Evolutionary conservation across 257 asterid species (phyloP).

Genomic region (Solanum bulbocastanum): DNA sequence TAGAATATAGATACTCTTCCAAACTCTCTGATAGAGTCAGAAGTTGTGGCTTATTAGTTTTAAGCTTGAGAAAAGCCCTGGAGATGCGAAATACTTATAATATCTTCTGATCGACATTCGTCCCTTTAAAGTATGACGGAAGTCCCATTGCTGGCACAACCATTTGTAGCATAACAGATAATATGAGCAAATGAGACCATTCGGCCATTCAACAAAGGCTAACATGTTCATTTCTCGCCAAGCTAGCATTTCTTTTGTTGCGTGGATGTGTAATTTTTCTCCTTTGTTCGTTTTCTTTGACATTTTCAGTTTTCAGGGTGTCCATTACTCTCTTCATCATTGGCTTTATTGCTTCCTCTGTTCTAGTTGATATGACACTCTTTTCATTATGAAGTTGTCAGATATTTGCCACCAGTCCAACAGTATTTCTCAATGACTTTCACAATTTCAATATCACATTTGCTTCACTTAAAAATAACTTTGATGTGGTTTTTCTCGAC

Average conservation of each 20-base stretch:
- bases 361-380: not conserved
- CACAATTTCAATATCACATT: not conserved
- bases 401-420: not conserved
- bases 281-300: not conserved
- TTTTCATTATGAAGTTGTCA: not conserved
- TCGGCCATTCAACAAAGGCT: not conserved
- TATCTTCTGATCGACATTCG: not conserved
- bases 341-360: not conserved
- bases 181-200: not conserved
- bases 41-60: not conserved
- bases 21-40: not conserved
- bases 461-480: not conserved
- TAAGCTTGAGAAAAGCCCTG: not conserved
- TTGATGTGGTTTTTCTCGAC: not conserved
- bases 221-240: not conserved
- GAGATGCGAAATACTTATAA: not conserved
- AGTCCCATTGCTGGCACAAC: not conserved
- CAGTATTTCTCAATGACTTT: not conserved
- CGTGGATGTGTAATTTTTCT: not conserved
- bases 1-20: not conserved
- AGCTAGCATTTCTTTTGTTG: not conserved
- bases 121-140: not conserved
- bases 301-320: not conserved
- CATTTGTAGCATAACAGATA: not conserved
- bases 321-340: not conserved